These are phyloP conservation scores for Heimioporus sp. DNA, from an alignment of 768 basidiomycete species.

Conservation along the genomic window DNA sequence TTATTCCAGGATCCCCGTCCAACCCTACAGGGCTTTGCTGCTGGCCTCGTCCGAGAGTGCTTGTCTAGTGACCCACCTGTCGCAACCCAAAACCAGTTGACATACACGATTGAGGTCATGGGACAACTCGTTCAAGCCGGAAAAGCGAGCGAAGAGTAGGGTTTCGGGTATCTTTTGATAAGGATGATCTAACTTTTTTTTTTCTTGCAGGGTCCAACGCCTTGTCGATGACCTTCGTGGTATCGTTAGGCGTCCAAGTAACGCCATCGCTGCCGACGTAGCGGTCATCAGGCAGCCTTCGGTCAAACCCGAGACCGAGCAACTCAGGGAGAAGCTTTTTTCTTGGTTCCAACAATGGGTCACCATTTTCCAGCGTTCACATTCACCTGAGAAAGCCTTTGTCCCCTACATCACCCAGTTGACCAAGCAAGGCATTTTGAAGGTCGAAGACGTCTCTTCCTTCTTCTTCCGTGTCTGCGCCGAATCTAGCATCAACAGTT, in stretches of 20 bases:
- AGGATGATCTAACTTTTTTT: not conserved
- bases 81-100: slow-evolving; percentile 77
- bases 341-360: slow-evolving; percentile 96
- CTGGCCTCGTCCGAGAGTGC: slow-evolving; percentile 84
- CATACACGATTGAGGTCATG: slow-evolving; percentile 78
- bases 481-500: slow-evolving; percentile 89
- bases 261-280: slow-evolving; percentile 36
- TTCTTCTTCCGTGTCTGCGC: slow-evolving; percentile 99
- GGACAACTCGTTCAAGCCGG: slow-evolving; percentile 67
- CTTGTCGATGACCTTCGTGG: slow-evolving; percentile 84
- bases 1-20: slow-evolving; percentile 77
- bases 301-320: slow-evolving; percentile 69
- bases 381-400: slow-evolving; percentile 91
- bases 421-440: slow-evolving; percentile 94
- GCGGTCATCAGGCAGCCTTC: slow-evolving; percentile 43
- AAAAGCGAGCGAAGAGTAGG: slow-evolving; percentile 85
- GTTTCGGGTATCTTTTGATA: slow-evolving; percentile 13
- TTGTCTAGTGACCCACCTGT: slow-evolving; percentile 78
- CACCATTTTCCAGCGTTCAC: slow-evolving; percentile 86
- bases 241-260: slow-evolving; percentile 48
- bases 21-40: slow-evolving; percentile 75
- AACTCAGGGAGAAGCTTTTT: slow-evolving; percentile 71
- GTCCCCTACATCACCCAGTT: slow-evolving; percentile 96
- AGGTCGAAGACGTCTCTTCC: slow-evolving; percentile 92
- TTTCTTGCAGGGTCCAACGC: slow-evolving; percentile 50